Evolutionary conservation across 257 asterid species (phyloP).

Genomic region (Scutellaria baicalensis): DNA sequence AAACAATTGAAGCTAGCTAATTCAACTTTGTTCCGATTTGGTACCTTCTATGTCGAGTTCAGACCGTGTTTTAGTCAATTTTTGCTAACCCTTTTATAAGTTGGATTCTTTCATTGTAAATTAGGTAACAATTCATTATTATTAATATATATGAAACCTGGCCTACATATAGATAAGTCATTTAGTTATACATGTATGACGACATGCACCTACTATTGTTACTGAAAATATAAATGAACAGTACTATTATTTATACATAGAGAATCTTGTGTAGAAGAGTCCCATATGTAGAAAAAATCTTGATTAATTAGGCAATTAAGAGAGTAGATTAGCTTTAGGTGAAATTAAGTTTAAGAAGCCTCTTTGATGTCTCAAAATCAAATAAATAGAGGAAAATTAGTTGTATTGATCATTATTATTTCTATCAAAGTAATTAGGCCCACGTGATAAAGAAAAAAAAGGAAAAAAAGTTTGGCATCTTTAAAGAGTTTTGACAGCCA

Average conservation of each 20-base stretch:
- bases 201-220: too few relatives aligned
- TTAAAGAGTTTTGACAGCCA: background rate
- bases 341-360: too few relatives aligned
- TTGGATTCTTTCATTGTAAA: background rate
- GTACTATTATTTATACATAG: too few relatives aligned
- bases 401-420: background rate
- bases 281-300: too few relatives aligned
- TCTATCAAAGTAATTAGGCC: background rate
- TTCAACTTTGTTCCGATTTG: background rate
- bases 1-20: background rate
- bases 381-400: too few relatives aligned
- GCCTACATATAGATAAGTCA: too few relatives aligned
- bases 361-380: too few relatives aligned
- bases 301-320: too few relatives aligned
- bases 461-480: background rate
- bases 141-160: background rate
- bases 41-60: background rate
- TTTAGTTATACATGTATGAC: too few relatives aligned
- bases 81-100: background rate
- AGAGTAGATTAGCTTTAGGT: too few relatives aligned
- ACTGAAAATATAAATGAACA: too few relatives aligned
- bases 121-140: background rate
- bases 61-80: constrained; percentile 12
- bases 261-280: too few relatives aligned
- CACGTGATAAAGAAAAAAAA: background rate